Base-by-base conservation (phyloP, 2,329 filamentous ascomycete species). In the Fusarium metavorans region DNA sequence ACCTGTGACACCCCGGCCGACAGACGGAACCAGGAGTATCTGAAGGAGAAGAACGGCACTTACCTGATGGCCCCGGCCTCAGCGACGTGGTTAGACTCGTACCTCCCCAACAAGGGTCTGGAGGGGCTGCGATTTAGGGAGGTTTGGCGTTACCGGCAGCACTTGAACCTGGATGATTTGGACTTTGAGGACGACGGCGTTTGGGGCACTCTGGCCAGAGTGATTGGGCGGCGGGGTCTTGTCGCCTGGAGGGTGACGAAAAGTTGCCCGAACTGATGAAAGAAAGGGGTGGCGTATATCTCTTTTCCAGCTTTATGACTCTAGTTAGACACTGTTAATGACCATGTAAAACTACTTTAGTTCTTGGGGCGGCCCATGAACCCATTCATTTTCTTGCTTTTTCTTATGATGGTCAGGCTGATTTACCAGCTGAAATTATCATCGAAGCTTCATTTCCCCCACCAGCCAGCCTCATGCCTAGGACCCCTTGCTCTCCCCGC, bases 91-190 rank as follows among this genome's bases (percentile, higher is more conserved):
- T 83, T 95, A 37, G 92, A 94, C 73, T 85, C 87, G 0, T 93
- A 91, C 76, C 83, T 91, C 16, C 79, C 84, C 5, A 90, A 91
- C 72, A 91, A 91, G 81, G 88, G 87, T 1, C 78, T 90, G 41
- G 86, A 90, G 18, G 89, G 90, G 1, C 77, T 95, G 61, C 84
- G 88, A 35, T 92, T 95, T 76, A 87, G 91, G 68, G 89, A 94
- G 80, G 89, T 94, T 5, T 95, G 93, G 92, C 88, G 88, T 68
- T 88, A 94, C 77, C 84, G 83, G 56, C 86, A 87, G 65, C 94
- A 96, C 81, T 82, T 96, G 37, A 95, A 95, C 77, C 84, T 96
- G 48, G 94, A 96, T 81, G 94, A 96, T 82, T 85, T 96, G 80
- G 93, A 95, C 79, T 95, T 94, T 85, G 92, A 86, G 3, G 91